phyloP scores from a whole-genome alignment of 495 filamentous ascomycete species.

The Daldinia loculata region DNA sequence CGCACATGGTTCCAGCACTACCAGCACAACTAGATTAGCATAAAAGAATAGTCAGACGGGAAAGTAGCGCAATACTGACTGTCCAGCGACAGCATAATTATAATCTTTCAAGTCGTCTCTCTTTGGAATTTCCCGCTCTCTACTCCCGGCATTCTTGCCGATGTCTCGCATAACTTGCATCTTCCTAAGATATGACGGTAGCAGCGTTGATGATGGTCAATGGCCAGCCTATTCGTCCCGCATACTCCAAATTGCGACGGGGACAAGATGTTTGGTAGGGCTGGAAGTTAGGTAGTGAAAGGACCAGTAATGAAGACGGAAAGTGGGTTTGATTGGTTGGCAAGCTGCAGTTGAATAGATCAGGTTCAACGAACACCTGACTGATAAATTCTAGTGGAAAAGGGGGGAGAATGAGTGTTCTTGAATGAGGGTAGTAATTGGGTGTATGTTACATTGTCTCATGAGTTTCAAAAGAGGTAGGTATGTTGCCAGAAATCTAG shows the following conservation, averaged over 20 bases:
- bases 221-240: conserved; percentile 16
- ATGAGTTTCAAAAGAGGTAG: not conserved
- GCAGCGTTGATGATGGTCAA: conserved; percentile 11
- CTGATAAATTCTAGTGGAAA: not conserved
- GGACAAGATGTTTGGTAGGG: not conserved
- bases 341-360: conserved; percentile 1
- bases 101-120: conserved; percentile 70
- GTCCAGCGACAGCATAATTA: conserved; percentile 87
- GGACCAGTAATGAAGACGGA: conserved; percentile 18
- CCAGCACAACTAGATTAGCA: conserved; percentile 24
- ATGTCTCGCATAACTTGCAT: conserved; percentile 44
- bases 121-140: conserved; percentile 52
- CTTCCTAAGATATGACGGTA: conserved; percentile 23
- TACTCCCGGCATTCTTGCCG: conserved; percentile 31
- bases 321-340: conserved; percentile 23
- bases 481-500: conserved; percentile 7
- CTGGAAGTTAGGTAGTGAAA: conserved; percentile 12
- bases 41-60: conserved; percentile 4
- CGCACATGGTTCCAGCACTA: conserved; percentile 92
- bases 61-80: conserved; percentile 71
- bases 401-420: not conserved
- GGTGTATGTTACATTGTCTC: conserved; percentile 13
- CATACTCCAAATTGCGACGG: conserved; percentile 16
- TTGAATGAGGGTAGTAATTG: not conserved
- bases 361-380: not conserved